These are phyloP conservation scores for Astrocystis sublimbata DNA, from an alignment of 495 filamentous ascomycete species.

Conservation along the genomic window DNA sequence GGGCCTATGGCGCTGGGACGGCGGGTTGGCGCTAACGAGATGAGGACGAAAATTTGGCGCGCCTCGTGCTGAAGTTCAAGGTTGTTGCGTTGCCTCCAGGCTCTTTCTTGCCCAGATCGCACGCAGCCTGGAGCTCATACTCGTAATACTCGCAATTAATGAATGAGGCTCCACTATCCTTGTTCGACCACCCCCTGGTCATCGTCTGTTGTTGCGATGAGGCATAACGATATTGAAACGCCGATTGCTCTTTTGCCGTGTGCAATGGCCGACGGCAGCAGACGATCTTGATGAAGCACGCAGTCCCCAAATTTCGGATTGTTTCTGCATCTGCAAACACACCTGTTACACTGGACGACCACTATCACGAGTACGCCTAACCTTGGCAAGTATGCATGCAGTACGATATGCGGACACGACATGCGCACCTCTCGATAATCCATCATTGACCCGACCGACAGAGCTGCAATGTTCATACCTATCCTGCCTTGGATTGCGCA, in stretches of 20 bases:
- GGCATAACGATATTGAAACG: not conserved
- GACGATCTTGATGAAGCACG: not conserved
- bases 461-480: not conserved
- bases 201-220: not conserved
- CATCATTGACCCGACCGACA: not conserved
- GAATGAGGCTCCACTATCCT: slow-evolving; percentile 19
- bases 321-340: not conserved
- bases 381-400: no score
- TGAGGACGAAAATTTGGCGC: no score
- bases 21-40: no score
- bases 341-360: not conserved
- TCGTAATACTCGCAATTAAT: no score
- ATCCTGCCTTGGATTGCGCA: slow-evolving; percentile 1
- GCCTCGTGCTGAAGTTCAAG: no score
- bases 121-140: not conserved
- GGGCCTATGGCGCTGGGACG: no score
- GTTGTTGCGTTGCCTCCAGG: no score
- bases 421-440: no score
- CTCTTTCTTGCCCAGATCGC: not conserved
- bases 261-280: not conserved
- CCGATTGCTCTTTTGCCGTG: not conserved
- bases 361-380: no score
- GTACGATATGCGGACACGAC: no score
- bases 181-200: not conserved
- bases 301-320: not conserved